These are phyloP conservation scores for Pleurotus salmoneostramineus DNA, from an alignment of 768 basidiomycete genomes.

Conservation along the genomic window DNA sequence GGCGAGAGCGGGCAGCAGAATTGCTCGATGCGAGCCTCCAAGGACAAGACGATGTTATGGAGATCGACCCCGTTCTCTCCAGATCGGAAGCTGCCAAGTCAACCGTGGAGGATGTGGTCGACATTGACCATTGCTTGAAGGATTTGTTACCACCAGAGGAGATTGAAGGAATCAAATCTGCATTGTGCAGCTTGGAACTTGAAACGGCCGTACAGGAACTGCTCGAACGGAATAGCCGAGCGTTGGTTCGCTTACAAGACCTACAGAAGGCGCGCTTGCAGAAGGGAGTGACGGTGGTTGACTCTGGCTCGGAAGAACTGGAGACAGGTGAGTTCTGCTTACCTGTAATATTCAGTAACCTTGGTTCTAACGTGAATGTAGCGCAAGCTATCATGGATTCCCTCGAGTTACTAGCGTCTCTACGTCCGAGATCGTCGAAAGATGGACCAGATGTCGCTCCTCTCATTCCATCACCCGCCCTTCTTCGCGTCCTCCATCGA, in stretches of 20 bases:
- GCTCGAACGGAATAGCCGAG: conserved; percentile 59
- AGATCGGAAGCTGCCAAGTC: conserved; percentile 1
- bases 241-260: conserved; percentile 59
- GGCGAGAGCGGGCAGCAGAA: conserved; percentile 22
- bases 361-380: conserved; percentile 23
- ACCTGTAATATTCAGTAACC: conserved; percentile 6
- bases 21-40: conserved; percentile 18
- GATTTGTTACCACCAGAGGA: conserved; percentile 56
- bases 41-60: conserved; percentile 17
- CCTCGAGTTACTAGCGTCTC: conserved; percentile 59
- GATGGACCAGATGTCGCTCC: conserved; percentile 30
- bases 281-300: conserved; percentile 39
- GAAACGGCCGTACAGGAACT: conserved; percentile 69
- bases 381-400: conserved; percentile 75
- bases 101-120: conserved; percentile 12
- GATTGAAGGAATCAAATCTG: conserved; percentile 51
- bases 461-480: conserved; percentile 57
- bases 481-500: conserved; percentile 68
- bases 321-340: conserved; percentile 52
- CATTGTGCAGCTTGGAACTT: conserved; percentile 57
- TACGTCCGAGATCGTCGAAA: conserved; percentile 57
- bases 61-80: neutral
- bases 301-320: conserved; percentile 79
- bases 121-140: conserved; percentile 41
- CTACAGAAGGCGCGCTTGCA: conserved; percentile 58